Conservation (phyloP, 2,329 filamentous ascomycete genomes). For the Penicillium sp. region DNA sequence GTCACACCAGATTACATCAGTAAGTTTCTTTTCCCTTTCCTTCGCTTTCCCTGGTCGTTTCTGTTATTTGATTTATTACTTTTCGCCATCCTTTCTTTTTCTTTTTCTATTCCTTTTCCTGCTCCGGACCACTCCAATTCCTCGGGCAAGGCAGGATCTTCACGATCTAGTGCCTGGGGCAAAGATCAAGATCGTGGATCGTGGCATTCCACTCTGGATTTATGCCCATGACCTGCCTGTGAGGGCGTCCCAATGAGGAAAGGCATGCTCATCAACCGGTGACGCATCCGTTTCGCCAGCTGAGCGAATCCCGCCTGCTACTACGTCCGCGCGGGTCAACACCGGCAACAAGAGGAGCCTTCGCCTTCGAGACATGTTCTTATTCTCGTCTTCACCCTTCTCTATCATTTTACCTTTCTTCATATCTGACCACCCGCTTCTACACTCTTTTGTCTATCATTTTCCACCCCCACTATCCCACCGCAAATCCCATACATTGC, state of each 20-base stretch:
- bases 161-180: conserved; percentile 9
- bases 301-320: conserved; percentile 14
- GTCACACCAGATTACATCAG: conserved; percentile 29
- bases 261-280: conserved; percentile 20
- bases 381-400: conserved; percentile 9
- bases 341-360: conserved; percentile 6
- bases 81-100: conserved; percentile 1
- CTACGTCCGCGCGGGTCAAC: conserved; percentile 10
- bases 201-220: conserved; percentile 8
- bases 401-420: not conserved
- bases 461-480: not conserved
- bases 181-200: conserved; percentile 9
- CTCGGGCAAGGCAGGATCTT: conserved; percentile 13
- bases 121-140: conserved; percentile 14
- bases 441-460: not conserved
- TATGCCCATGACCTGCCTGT: conserved; percentile 11
- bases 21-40: conserved; percentile 22
- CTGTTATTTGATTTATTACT: not conserved
- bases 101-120: conserved; percentile 12
- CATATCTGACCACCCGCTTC: conserved; percentile 2
- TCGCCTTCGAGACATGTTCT: conserved; percentile 13
- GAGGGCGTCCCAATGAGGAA: conserved; percentile 19
- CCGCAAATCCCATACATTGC: not conserved
- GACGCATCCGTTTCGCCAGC: conserved; percentile 20
- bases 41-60: conserved; percentile 12